Base-by-base conservation (phyloP, 805 yeast species). In the Tetrapisispora iriomotensis region DNA sequence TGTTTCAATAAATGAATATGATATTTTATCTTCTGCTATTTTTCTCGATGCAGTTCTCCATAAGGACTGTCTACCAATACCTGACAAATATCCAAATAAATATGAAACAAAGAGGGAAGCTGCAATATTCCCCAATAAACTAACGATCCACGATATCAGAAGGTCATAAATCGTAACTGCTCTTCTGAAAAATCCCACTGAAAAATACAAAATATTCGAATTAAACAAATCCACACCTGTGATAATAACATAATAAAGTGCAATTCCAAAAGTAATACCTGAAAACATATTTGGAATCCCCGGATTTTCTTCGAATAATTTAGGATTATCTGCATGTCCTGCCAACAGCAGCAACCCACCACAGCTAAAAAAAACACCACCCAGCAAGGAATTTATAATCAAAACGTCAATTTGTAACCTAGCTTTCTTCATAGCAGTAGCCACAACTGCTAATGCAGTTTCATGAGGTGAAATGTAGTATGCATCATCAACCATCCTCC, bases 351-450 rank as follows among this genome's bases (percentile, higher is more conserved):
- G 64, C 82, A 82, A 77, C 0, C 88, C 84, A 9, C 92, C 92
- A 2, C 79, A 64, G 28, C 79, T 61, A 57, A 83, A 82, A 3
- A 82, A 56, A 1, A 79, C 46, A 0, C 86, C 92, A 4, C 87
- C 94, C 44, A 80, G 62, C 6, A 82, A 54, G 0, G 87, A 75
- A 53, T 81, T 81, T 18, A 82, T 49, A 1, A 75, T 47, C n/a
- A 83, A 54, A 0, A 79, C 69, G 42, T 78, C 81, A 3, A 76
- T 48, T 44, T 75, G 69, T 24, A 81, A 68, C 56, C 94, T 67
- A 3, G 88, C 73, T 53, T 83, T 83, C 58, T 83, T 83, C 92
- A 82, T 82, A 2, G 86, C 69, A 0, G 92, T 83, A 7, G 94
- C 94, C 14, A 82, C 90, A 29, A 82, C 80, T 0, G 94, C 90